phyloP scores from a whole-genome alignment of 768 basidiomycete species.

The Boletus fagicola region DNA sequence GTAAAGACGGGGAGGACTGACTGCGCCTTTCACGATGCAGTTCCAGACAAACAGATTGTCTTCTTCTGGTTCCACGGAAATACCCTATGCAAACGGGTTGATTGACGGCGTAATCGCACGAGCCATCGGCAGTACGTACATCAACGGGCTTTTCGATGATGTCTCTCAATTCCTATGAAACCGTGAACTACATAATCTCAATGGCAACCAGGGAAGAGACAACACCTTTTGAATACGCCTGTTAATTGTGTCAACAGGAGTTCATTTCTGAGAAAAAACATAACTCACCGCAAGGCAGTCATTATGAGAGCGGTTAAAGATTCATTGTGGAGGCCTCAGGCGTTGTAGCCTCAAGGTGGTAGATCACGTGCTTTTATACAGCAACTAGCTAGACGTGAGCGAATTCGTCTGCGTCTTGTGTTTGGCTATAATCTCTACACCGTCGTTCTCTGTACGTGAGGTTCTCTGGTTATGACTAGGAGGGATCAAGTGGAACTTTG shows the following conservation, averaged over 20 bases:
- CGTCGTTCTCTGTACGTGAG: no score
- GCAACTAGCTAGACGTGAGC: not conserved
- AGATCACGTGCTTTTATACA: constrained; percentile 18
- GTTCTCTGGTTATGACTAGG: not conserved
- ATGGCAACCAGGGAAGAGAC: constrained; percentile 1
- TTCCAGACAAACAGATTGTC: constrained; percentile 78
- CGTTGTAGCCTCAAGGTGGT: not conserved
- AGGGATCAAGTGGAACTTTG: not conserved
- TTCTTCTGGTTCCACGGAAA: constrained; percentile 61
- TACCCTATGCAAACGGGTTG: constrained; percentile 43
- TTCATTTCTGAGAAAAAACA: constrained; percentile 3
- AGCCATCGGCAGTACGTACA: constrained; percentile 39
- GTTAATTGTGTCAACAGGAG: constrained; percentile 22
- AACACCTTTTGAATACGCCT: constrained; percentile 79
- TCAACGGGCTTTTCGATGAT: constrained; percentile 62
- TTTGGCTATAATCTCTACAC: no score
- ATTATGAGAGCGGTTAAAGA: constrained; percentile 23
- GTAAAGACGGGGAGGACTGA: constrained; percentile 36
- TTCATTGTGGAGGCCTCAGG: not conserved
- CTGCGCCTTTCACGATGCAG: constrained; percentile 71
- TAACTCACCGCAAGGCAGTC: constrained; percentile 40
- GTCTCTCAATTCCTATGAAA: constrained; percentile 61
- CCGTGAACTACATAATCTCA: constrained; percentile 9
- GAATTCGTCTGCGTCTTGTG: no score
- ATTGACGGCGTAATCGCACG: constrained; percentile 10